Evolutionary conservation across 1,284 basidiomycete species (phyloP), one percentile per base, ranked within the genome.

Genomic region (Ustilago trichophora): DNA sequence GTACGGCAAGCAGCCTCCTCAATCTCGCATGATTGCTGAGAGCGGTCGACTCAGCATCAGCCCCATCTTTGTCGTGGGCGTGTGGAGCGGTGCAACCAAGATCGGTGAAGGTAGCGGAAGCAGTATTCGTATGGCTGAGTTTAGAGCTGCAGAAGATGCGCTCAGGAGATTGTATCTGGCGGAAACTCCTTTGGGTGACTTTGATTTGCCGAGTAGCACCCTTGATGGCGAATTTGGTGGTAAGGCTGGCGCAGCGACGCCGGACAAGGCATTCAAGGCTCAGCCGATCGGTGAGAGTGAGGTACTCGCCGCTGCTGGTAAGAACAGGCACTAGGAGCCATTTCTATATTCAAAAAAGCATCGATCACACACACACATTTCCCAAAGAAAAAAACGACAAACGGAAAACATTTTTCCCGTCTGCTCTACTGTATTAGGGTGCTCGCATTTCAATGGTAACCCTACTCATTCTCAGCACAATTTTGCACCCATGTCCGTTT

Each of bases 61-160:
- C 7, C 93, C 95, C 0, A 86, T 96, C 33, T 98, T 92, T 81
- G 91, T 97, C 13, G 90, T 97, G 10, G 95, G 93, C 19, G 90
- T 96, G 43, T 98, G 88, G 82, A 91, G 91, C n/a, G 87, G 87
- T 18, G 90, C 91, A 67, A 73, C 84, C 24, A 89, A 97, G 83
- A 86, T 99, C 3, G 93, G 95, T 12, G 94, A 99, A 83, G 94
- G 93, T 8, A 93, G 93, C 78, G 96, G 96, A 41, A 91, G 88
- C 73, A 93, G 91, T 15, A 84, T 97, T 55, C 88, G 88, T 79
- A 98, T 98, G 95, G 94, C 93, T 15, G 92, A 98, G 83, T 96
- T 88, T 83, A 85, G 96, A 33, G 91, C 91, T 18, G 91, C 91
- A 4, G 91, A 93, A 81, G 90, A 93, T 78, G 87, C 91, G 0